Base-by-base conservation (phyloP, 2,329 filamentous ascomycete genomes). In the Aspergillus pseudoglaucus region DNA sequence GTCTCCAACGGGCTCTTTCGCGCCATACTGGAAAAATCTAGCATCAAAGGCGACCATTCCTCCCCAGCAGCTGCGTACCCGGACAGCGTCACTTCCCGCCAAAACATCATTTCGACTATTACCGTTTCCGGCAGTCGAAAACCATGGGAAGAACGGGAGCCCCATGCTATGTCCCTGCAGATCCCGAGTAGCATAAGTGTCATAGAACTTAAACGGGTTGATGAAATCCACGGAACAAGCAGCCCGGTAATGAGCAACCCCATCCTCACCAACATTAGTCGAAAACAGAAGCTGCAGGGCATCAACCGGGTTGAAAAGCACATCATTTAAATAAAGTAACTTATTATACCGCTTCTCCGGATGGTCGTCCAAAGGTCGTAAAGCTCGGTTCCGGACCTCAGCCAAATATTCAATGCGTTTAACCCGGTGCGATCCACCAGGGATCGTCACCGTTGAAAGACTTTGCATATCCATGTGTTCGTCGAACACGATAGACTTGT, bases 201-300 rank as follows among this genome's bases (percentile, higher is more conserved):
- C 87, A 64, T 90, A 90, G 61, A 85, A 87, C 53, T 86, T 83
- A 67, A 88, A 82, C 0, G 84, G 81, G 53, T 82, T 81, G 59
- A 83, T 81, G 59, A 85, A 89, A 68, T 90, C 87, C n/a, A 87
- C 75, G 1, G 84, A 84, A 59, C 87, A 90, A 2, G 83, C 84
- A 3, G 85, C 82, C 9, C 84, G 78, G 59, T 89, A 90, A 42
- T 74, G 69, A 0, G 78, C 59, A 18, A 67, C 64, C 9, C 83
- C 84, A 25, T 75, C 66, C 6, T 70, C 63, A 47, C 77, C 71
- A 17, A 71, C 64, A 53, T 83, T 80, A 4, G 80, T 83, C 2
- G 79, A 79, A 57, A 75, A 87, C 7, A 90, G 70, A 5, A 83
- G 70, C 51, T 83, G 79, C 5, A 75, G 70, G 3, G 77, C 78